phyloP scores from a whole-genome alignment of 2,329 filamentous ascomycete species.

The Trichoderma lentiforme region DNA sequence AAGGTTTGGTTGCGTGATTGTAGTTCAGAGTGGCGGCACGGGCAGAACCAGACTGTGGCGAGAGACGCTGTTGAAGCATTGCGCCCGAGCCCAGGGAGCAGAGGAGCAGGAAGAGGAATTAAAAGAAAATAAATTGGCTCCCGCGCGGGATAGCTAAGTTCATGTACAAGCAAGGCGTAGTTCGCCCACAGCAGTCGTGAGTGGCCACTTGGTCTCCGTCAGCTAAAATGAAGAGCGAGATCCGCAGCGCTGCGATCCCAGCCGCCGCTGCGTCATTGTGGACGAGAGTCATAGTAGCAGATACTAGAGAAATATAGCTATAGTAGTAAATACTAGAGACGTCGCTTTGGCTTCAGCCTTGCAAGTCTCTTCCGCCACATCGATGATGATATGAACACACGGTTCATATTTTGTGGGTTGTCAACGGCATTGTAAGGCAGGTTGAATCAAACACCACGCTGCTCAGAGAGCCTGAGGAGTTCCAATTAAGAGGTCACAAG shows the following conservation, averaged over 20 bases:
- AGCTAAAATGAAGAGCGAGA: conserved; percentile 4
- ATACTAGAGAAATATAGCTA: not conserved
- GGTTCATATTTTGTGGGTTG: not conserved
- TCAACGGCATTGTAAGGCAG: not conserved
- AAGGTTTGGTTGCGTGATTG: conserved; percentile 13
- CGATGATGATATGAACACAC: not conserved
- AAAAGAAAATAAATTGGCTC: not conserved
- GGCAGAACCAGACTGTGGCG: not conserved
- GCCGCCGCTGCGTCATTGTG: conserved; percentile 3
- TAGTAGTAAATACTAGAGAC: not conserved
- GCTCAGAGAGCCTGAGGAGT: not conserved
- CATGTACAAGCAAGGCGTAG: not conserved
- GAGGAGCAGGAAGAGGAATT: not conserved
- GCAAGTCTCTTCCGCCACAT: not conserved
- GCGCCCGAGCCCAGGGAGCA: not conserved
- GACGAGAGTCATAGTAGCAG: not conserved
- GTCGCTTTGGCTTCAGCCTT: not conserved
- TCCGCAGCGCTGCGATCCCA: not conserved
- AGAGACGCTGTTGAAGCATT: not conserved
- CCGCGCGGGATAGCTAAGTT: not conserved
- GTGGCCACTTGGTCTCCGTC: conserved; percentile 7
- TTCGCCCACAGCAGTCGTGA: not conserved
- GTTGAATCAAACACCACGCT: not conserved
- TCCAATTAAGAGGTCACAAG: not conserved
- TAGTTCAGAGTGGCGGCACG: conserved; percentile 4